Evolutionary conservation across 2,329 filamentous ascomycete species (phyloP), one percentile per base, ranked within the genome.

Genomic region (Cladophialophora psammophila): DNA sequence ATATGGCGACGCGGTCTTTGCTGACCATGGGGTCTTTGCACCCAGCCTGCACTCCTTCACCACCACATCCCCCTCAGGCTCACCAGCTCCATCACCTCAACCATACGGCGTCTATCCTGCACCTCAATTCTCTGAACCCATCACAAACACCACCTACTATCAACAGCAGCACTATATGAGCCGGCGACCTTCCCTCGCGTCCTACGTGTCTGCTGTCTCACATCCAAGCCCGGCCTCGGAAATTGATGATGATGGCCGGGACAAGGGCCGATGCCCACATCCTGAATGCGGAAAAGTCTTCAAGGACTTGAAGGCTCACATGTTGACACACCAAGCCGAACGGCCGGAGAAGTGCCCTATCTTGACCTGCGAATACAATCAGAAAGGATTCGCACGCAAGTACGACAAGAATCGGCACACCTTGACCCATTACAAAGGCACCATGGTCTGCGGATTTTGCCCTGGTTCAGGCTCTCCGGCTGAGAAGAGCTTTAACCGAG

Each of bases 341-440:
- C 86, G 94, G 31, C 94, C 94, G 0, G 93, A 97, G 77, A 97
- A 97, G 82, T 97, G 94, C 80, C 94, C 94, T 0, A 97, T 97
- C 72, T 85, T 90, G 65, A 95, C 90, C 0, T 97, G 94, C 82
- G 93, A 96, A 75, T 97, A 97, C 80, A 90, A 96, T 82, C 83
- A 87, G 75, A 97, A 97, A 80, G 94, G 94, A 3, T 97, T 97
- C 76, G 93, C 94, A 10, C 87, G 94, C 74, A 97, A 97, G 80
- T 97, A 97, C 77, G 94, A 97, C 83, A 96, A 96, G 85, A 97
- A 97, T 81, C 85, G 94, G 53, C 94, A 97, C 78, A 96, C 93
- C 5, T 80, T 97, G 69, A 97, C 94, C 5, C 94, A 97, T 78
- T 97, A 97, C 86, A 97, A 97, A 81, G 94, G 94, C 48, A 97